A percentile compares a stretch with the other conserved stretches of the same genome.
phyloP scores from a whole-genome alignment of 2,329 filamentous ascomycete species.

The Fusarium tricinctum region DNA sequence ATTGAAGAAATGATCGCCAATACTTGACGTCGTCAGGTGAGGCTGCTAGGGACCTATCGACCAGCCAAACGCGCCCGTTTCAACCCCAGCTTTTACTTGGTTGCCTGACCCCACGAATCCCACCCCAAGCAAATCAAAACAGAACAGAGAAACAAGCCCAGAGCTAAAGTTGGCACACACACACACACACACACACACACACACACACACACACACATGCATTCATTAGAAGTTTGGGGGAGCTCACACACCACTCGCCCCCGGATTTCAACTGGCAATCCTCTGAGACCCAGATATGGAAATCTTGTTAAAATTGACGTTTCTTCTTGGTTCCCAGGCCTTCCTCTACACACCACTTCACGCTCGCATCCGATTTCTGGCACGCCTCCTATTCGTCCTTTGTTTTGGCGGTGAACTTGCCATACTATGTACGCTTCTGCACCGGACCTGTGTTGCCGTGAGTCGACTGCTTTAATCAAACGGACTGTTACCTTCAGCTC shows the following conservation, averaged over 20 bases:
- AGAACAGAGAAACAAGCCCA: conserved; percentile 16
- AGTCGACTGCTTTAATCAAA: conserved; percentile 31
- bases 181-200: conserved; percentile 16
- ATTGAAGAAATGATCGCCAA: conserved; percentile 25
- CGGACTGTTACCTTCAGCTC: conserved; percentile 26
- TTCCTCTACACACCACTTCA: conserved; percentile 41
- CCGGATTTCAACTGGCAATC: conserved; percentile 35
- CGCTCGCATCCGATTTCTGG: conserved; percentile 36
- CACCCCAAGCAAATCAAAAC: conserved; percentile 32
- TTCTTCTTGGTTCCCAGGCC: conserved; percentile 36
- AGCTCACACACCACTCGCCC: conserved; percentile 42
- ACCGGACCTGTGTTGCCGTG: conserved; percentile 33
- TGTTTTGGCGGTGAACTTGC: conserved; percentile 45
- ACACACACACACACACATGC: conserved; percentile 20
- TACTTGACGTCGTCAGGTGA: conserved; percentile 39
- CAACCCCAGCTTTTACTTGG: conserved; percentile 40
- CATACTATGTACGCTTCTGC: conserved; percentile 12
- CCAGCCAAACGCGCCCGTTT: conserved; percentile 37
- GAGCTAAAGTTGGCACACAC: conserved; percentile 17
- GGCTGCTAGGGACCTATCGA: conserved; percentile 28
- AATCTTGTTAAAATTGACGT: conserved; percentile 22
- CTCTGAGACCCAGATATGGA: conserved; percentile 28
- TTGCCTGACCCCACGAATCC: conserved; percentile 36
- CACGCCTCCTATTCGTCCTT: conserved; percentile 37
- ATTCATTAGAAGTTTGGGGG: conserved; percentile 23